A percentile compares a stretch with the other conserved stretches of the same genome.
phyloP scores from a whole-genome alignment of 306 rosid genomes.

The Gastrolobium bilobum region DNA sequence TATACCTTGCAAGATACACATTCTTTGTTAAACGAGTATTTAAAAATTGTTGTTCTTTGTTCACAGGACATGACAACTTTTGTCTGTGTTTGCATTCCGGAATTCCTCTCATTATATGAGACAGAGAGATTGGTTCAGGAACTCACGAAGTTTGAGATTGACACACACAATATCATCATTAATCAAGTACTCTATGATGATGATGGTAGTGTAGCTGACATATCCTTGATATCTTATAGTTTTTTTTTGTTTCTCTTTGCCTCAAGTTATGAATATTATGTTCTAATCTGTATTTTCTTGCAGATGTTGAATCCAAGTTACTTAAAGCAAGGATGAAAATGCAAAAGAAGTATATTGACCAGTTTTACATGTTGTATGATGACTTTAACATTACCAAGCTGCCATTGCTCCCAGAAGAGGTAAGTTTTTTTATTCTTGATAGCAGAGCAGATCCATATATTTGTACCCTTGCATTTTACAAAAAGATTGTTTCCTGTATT shows the following conservation, averaged over 20 bases:
- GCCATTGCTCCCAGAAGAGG: slow-evolving; percentile 98
- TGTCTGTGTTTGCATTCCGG: slow-evolving; percentile 98
- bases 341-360: slow-evolving; percentile 95
- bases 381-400: slow-evolving; percentile 93
- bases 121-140: slow-evolving; percentile 99
- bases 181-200: slow-evolving; percentile 92
- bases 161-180: slow-evolving; percentile 95
- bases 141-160: slow-evolving; percentile 94
- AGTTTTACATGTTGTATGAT: slow-evolving; percentile 96
- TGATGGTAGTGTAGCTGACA: slow-evolving; percentile 67
- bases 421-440: slow-evolving; percentile 48
- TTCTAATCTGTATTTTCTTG: slow-evolving; percentile 23
- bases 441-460: slow-evolving; percentile 6
- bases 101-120: slow-evolving; percentile 96
- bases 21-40: too few relatives aligned
- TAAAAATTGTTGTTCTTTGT: slow-evolving; percentile 32
- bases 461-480: neutral
- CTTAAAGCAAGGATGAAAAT: slow-evolving; percentile 98
- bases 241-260: neutral
- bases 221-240: neutral
- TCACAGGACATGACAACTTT: slow-evolving; percentile 97
- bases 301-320: slow-evolving; percentile 88
- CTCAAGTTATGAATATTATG: neutral
- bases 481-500: too few relatives aligned
- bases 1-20: too few relatives aligned